Base-by-base conservation (phyloP, 2,329 filamentous ascomycete species). In the Coleophoma cylindrospora region DNA sequence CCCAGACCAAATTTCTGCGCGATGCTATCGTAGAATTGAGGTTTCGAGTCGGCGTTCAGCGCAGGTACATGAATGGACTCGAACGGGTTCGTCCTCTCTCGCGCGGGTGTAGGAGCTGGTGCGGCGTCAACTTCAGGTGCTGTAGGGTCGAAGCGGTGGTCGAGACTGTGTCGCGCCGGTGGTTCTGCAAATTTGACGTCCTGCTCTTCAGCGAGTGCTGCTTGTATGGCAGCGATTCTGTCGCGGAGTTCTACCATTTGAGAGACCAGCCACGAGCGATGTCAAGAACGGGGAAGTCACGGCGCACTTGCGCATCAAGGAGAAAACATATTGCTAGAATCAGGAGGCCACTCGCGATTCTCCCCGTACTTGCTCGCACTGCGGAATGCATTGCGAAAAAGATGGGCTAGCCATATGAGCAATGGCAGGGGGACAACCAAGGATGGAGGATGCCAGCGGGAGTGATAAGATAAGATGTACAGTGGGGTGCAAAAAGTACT, bases 61-160 rank as follows among this genome's bases (percentile, higher is more conserved):
- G 38, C 14, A 14, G 43, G 27, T 22, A 36, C 6, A 13, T 32
- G 15, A 10, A 49, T 15, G 3, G 48, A 14, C 15, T 57, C 56
- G 43, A 57, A 55, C 0, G 55, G 54, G 33, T 57, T 52, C 6
- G 43, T 1, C 45, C 50, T 59, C 34, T 60, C 56, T 53, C 58
- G 45, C 15, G 53, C 49, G 2, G 57, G 56, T 12, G 57, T 59
- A 3, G 57, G 57, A 19, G 43, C 37, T 43, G 56, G 56, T 15
- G 49, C 50, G 4, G 52, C 54, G 38, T 60, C 57, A n/a, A 57
- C 48, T 41, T 53, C 53, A 34, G 54, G 50, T 9, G 44, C 53
- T 4, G 54, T 54, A 21, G 52, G 52, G 38, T 60, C 57, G 47
- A 60, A 58, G 15, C 56, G 56, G 52, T 56, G 52, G 44, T 60